Base-by-base conservation (phyloP, 306 rosid genomes). In the Quercus ilex region DNA sequence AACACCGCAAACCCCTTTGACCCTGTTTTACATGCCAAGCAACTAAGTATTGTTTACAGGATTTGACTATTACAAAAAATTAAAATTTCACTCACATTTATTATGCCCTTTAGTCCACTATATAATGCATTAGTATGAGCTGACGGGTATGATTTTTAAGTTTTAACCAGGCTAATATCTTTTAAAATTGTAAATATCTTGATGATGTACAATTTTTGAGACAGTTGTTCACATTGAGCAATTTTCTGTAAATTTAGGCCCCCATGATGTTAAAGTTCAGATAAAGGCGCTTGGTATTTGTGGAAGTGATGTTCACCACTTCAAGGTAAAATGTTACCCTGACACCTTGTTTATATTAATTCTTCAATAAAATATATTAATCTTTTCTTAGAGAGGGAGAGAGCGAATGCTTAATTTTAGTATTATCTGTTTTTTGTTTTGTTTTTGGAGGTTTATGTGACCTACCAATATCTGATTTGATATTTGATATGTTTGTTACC, bases 231-330 rank as follows among this genome's bases (percentile, higher is more conserved):
- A 31, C 49, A 20, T 69, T 38, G 33, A 56, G 12, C 64, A 30
- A 69, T 58, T 49, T 51, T 8, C 73, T 65, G 59, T 43, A 23
- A 56, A 58, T 71, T 80, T 75, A 86, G 88, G 84, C 14, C 82
- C 84, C 59, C 72, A 57, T 79, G 88, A 85, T 76, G 88, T 85
- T 41, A 79, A 63, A 82, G 79, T 85, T 53, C 13, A 79, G 75
- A 69, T 85, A 5, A 85, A 85, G 33, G 88, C 86, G 20, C 74
- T 79, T 17, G 88, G 88, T 21, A 85, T 85, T 7, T 85, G 86
- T 73, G 88, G 88, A 64, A 85, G 84, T 46, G 88, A 85, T 73
- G 62, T 82, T 53, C 88, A 85, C 43, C 82, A 85, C 77, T 79
- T 75, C 35, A 79, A 85, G 83, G 88, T 85, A 58, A 71, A n/a